Conservation (phyloP, 331 rosid genomes). For the Malus hybrid region DNA sequence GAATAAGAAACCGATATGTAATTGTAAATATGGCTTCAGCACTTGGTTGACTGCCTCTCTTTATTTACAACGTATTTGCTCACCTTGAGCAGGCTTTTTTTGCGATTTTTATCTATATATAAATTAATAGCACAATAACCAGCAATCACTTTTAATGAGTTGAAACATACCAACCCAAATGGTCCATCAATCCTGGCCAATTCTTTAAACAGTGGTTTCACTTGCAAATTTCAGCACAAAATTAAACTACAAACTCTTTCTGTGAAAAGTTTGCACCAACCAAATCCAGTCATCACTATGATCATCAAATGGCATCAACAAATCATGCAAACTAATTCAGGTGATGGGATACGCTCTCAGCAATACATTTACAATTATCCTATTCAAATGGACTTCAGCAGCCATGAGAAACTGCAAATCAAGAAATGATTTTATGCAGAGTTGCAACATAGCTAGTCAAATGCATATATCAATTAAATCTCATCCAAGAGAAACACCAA, state of each 20-base stretch:
- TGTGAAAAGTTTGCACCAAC: neutral
- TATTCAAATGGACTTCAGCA: no score
- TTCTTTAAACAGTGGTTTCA: neutral
- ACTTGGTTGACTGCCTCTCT: neutral
- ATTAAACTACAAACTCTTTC: neutral
- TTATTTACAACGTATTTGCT: neutral
- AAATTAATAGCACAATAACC: no score
- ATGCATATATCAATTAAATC: no score
- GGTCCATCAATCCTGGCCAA: neutral
- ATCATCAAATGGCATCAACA: no score
- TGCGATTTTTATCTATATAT: neutral
- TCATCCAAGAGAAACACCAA: no score
- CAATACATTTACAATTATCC: no score
- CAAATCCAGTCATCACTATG: neutral
- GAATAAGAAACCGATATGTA: neutral
- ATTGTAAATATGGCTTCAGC: neutral
- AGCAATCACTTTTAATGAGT: no score
- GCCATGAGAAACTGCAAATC: no score
- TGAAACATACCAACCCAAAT: neutral
- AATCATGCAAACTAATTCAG: no score
- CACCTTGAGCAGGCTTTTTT: neutral
- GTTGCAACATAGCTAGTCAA: no score
- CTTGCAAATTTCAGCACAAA: neutral
- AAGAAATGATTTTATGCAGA: no score
- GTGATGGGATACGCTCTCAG: no score